These are phyloP conservation scores for Mucor ambiguus DNA, from an alignment of 371 early-diverging fungal genomes.

Conservation along the genomic window DNA sequence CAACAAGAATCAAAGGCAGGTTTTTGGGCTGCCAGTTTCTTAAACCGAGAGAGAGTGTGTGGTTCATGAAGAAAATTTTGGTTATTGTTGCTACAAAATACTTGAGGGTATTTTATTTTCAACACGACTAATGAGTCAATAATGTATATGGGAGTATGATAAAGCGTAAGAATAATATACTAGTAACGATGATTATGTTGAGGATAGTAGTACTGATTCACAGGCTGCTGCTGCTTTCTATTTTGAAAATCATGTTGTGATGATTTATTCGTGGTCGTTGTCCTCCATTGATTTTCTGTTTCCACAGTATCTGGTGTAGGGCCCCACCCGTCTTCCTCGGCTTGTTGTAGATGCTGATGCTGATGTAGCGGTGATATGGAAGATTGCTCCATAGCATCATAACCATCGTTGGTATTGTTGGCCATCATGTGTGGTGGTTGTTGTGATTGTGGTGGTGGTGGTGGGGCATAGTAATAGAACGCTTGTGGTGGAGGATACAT, in stretches of 20 bases:
- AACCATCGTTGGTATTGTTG: not conserved
- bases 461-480: constrained; percentile 27
- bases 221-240: constrained; percentile 1
- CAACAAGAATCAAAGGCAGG: too few species aligned
- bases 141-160: not conserved
- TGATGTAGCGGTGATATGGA: not conserved
- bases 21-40: too few species aligned
- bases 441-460: not conserved
- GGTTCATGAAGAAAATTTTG: too few species aligned
- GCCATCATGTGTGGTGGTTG: not conserved
- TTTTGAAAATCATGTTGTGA: not conserved
- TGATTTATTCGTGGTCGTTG: not conserved
- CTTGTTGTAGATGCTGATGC: not conserved
- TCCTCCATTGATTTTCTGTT: constrained; percentile 6
- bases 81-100: too few species aligned
- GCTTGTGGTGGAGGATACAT: constrained; percentile 32
- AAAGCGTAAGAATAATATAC: not conserved
- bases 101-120: too few species aligned
- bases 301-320: constrained; percentile 9
- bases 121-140: not conserved
- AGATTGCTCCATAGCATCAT: not conserved
- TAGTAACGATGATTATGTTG: not conserved
- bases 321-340: constrained; percentile 12
- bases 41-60: too few species aligned
- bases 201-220: not conserved